A percentile compares a stretch with the other conserved stretches of the same genome.
These are phyloP conservation scores for Cladosporium sp. DNA, from an alignment of 2,329 filamentous ascomycete genomes.

Conservation along the genomic window DNA sequence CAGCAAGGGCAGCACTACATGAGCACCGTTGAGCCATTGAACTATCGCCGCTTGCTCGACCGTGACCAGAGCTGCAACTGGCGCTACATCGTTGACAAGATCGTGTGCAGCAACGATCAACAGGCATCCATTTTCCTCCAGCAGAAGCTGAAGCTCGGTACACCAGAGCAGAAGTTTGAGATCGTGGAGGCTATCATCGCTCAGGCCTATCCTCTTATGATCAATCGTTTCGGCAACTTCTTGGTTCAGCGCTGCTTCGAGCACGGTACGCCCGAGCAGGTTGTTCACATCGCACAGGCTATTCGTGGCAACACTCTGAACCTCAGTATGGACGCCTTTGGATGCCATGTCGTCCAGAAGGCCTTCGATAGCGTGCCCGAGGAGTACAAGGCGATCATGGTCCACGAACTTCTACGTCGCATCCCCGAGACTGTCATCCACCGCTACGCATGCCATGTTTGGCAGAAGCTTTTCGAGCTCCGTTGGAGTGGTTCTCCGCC, in stretches of 20 bases:
- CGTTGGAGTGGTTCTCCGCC: constrained; percentile 92
- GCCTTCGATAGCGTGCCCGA: constrained; percentile 97
- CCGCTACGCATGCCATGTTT: constrained; percentile 97
- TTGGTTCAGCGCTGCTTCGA: constrained; percentile 98
- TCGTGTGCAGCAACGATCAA: constrained; percentile 98
- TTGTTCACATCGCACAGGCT: constrained; percentile 88
- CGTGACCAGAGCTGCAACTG: constrained; percentile 97
- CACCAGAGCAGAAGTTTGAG: constrained; percentile 90
- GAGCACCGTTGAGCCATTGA: constrained; percentile 83
- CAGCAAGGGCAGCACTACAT: constrained; percentile 62
- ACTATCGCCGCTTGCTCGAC: constrained; percentile 91
- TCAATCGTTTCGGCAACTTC: constrained; percentile 98
- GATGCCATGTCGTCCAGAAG: constrained; percentile 97
- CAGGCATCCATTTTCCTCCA: constrained; percentile 98
- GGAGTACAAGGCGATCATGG: constrained; percentile 97
- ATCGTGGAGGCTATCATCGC: constrained; percentile 95
- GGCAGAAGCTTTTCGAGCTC: constrained; percentile 98
- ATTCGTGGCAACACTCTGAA: constrained; percentile 92
- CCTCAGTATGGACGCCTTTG: constrained; percentile 97
- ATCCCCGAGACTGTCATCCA: constrained; percentile 98
- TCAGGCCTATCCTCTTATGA: constrained; percentile 92
- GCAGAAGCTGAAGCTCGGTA: constrained; percentile 97
- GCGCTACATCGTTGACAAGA: constrained; percentile 99
- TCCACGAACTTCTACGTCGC: constrained; percentile 89
- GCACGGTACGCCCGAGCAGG: constrained; percentile 90